These are phyloP conservation scores for Phytophthora agathidicida DNA, from an alignment of 352 stramenopile genomes.

Conservation along the genomic window DNA sequence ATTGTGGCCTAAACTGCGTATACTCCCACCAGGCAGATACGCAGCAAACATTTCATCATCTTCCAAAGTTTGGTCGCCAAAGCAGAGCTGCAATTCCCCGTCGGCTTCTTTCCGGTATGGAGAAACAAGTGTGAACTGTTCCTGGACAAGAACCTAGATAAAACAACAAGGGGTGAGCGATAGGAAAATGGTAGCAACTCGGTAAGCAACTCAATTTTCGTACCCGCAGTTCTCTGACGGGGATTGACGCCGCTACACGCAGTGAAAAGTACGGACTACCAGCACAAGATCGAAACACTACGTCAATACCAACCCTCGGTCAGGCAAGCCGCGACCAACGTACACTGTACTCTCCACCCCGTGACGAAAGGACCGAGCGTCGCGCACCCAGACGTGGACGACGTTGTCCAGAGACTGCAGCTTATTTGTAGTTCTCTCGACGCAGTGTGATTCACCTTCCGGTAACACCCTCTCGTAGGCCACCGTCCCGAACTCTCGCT, in stretches of 20 bases:
- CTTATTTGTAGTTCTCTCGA: constrained; percentile 33
- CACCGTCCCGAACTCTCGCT: constrained; percentile 18
- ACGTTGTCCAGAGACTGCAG: constrained; percentile 39
- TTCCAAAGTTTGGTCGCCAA: constrained; percentile 48
- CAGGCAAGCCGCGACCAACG: not conserved
- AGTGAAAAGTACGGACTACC: constrained; percentile 45
- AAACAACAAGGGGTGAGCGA: not conserved
- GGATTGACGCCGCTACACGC: constrained; percentile 46
- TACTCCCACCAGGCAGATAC: constrained; percentile 33
- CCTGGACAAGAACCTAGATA: constrained; percentile 43
- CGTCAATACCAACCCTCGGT: not conserved
- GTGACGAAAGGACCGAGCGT: constrained; percentile 57
- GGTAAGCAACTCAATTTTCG: constrained; percentile 1
- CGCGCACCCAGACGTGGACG: constrained; percentile 67
- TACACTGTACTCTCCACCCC: constrained; percentile 50
- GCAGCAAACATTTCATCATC: constrained; percentile 44
- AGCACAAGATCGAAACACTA: not conserved
- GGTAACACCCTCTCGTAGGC: constrained; percentile 54
- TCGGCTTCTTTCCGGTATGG: constrained; percentile 45
- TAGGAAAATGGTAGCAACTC: too few relatives aligned
- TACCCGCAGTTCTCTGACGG: constrained; percentile 54
- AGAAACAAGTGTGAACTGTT: constrained; percentile 46
- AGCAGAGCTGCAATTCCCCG: constrained; percentile 49
- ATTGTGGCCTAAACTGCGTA: not conserved
- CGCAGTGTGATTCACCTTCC: constrained; percentile 42